Conservation (phyloP, 768 basidiomycete genomes). For the Tylopilus felleus region DNA sequence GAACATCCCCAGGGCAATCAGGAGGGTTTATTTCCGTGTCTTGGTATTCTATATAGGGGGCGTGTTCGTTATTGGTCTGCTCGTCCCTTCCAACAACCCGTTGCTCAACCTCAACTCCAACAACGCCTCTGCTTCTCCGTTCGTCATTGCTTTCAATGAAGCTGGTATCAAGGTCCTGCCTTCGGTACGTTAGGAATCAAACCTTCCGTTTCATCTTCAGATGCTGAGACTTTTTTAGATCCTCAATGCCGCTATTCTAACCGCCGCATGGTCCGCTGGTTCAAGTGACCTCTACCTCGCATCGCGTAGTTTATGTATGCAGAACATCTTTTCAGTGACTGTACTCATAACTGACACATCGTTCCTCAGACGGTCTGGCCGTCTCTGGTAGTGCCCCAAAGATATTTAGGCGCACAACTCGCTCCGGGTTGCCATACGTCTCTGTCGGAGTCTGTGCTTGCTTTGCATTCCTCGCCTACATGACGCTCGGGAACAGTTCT, state of each 20-base stretch:
- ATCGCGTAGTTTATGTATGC: slow-evolving; percentile 38
- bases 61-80: slow-evolving; percentile 45
- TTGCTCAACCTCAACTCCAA: slow-evolving; percentile 35
- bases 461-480: slow-evolving; percentile 40
- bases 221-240: slow-evolving; percentile 11
- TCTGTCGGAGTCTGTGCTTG: slow-evolving; percentile 29
- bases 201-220: neutral
- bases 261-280: slow-evolving; percentile 42
- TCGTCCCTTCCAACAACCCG: slow-evolving; percentile 46
- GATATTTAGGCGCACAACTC: slow-evolving; percentile 42
- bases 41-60: slow-evolving; percentile 39
- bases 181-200: slow-evolving; percentile 29
- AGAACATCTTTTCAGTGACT: neutral
- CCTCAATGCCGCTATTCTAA: slow-evolving; percentile 42
- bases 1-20: slow-evolving; percentile 40
- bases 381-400: slow-evolving; percentile 50
- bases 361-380: slow-evolving; percentile 50
- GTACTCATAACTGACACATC: slow-evolving; percentile 4
- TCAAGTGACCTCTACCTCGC: slow-evolving; percentile 40
- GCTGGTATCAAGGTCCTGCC: slow-evolving; percentile 62
- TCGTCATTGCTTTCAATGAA: slow-evolving; percentile 53
- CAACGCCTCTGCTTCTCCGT: slow-evolving; percentile 48
- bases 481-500: slow-evolving; percentile 37
- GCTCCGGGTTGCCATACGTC: slow-evolving; percentile 44
- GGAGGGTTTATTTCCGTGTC: slow-evolving; percentile 44